These are phyloP conservation scores for Nicotiana paniculata DNA, from an alignment of 257 asterid species.

Conservation along the genomic window DNA sequence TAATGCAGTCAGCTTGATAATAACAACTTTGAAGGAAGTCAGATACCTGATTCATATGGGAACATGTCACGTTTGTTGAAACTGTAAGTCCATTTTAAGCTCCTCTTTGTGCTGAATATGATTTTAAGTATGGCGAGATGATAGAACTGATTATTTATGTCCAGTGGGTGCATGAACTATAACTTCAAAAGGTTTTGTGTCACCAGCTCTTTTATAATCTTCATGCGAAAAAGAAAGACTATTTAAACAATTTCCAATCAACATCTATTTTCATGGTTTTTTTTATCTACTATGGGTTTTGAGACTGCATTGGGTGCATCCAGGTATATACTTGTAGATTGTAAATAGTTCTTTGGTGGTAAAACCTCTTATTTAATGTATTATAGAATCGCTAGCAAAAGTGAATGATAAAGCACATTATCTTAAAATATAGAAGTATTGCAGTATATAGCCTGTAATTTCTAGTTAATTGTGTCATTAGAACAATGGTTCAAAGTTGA, in stretches of 20 bases:
- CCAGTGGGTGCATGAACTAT: neutral
- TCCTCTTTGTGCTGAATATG: conserved; percentile 7
- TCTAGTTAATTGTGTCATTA: neutral
- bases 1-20: conserved; percentile 83
- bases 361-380: neutral
- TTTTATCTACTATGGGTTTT: neutral
- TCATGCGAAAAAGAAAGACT: neutral
- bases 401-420: conserved; percentile 2
- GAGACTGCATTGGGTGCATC: neutral
- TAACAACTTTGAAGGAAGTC: conserved; percentile 64
- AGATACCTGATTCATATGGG: conserved; percentile 63
- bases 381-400: neutral
- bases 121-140: neutral
- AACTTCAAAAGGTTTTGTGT: neutral
- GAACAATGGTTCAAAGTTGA: neutral
- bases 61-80: conserved; percentile 65
- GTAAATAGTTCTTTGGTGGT: neutral
- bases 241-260: neutral
- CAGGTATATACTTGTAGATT: neutral
- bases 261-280: neutral
- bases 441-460: neutral
- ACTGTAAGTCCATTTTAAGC: conserved; percentile 47
- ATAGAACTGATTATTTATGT: neutral
- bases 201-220: neutral
- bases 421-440: neutral